Percentiles rank a stretch among this genome's conserved stretches.
Conservation (phyloP, 202 grass and related monocot genomes). For the Dendrocalamus latiflorus region DNA sequence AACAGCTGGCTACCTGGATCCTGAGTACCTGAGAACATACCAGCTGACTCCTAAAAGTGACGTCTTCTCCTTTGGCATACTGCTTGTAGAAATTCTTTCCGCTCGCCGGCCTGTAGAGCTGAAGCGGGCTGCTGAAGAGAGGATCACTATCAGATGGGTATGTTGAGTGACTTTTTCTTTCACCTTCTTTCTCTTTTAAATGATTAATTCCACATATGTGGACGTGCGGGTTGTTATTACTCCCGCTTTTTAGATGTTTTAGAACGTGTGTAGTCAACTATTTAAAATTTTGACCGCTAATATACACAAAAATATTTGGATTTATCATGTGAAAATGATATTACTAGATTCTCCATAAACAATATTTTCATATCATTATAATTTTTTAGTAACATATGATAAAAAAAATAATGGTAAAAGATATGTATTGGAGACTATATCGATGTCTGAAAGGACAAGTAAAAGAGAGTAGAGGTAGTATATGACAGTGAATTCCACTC, state of each 20-base stretch:
- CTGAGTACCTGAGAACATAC: slow-evolving; percentile 90
- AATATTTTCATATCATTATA: neutral
- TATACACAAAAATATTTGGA: neutral
- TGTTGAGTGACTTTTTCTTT: slow-evolving; percentile 1
- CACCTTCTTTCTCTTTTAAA: neutral
- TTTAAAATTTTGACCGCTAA: neutral
- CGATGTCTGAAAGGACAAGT: neutral
- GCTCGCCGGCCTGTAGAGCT: slow-evolving; percentile 78
- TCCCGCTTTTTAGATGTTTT: neutral
- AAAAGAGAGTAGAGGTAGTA: neutral
- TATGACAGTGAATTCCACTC: neutral
- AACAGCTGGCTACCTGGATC: slow-evolving; percentile 93
- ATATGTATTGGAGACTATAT: neutral
- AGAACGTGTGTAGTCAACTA: neutral
- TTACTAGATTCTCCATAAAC: neutral
- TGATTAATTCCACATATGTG: neutral
- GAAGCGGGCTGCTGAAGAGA: slow-evolving; percentile 66
- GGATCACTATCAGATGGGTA: slow-evolving; percentile 98
- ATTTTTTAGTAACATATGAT: neutral
- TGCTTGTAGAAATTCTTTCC: slow-evolving; percentile 95
- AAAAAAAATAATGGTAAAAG: neutral
- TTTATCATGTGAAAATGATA: neutral
- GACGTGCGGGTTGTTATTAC: neutral
- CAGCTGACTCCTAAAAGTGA: slow-evolving; percentile 97
- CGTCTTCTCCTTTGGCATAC: slow-evolving; percentile 94